Percentiles rank a stretch among this genome's conserved stretches.
Evolutionary conservation across 2,329 filamentous ascomycete species (phyloP).

Genomic region (Neobulgaria alba): DNA sequence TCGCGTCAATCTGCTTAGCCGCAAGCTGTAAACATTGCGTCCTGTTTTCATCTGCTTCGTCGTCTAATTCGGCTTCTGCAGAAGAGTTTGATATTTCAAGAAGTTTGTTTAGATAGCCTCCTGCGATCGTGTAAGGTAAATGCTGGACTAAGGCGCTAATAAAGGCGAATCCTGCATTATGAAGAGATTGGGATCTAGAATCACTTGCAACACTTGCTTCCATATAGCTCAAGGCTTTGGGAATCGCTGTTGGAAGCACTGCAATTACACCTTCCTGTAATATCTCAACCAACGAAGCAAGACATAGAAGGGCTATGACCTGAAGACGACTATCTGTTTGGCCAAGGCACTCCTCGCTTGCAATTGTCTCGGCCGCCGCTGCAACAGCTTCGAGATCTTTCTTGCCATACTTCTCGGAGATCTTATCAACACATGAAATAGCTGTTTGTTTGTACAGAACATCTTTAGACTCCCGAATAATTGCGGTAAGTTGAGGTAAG

Average conservation of each 20-base stretch:
- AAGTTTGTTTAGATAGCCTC: constrained; percentile 62
- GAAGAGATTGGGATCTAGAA: constrained; percentile 52
- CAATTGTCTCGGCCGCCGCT: constrained; percentile 67
- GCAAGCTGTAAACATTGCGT: constrained; percentile 63
- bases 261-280: constrained; percentile 80
- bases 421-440: constrained; percentile 83
- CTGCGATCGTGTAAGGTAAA: constrained; percentile 82
- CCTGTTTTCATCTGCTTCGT: constrained; percentile 56
- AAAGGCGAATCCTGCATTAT: constrained; percentile 76
- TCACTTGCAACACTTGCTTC: constrained; percentile 48
- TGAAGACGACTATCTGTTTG: constrained; percentile 64
- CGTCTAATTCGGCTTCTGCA: constrained; percentile 51
- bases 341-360: constrained; percentile 67
- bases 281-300: constrained; percentile 84
- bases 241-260: constrained; percentile 67
- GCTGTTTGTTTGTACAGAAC: constrained; percentile 75
- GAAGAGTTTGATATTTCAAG: constrained; percentile 66
- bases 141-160: constrained; percentile 72
- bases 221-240: constrained; percentile 64
- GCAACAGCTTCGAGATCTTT: constrained; percentile 73
- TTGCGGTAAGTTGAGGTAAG: constrained; percentile 66
- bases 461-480: constrained; percentile 65
- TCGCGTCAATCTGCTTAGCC: constrained; percentile 68
- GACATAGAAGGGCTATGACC: constrained; percentile 77
- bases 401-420: constrained; percentile 91